phyloP scores from a whole-genome alignment of 495 filamentous ascomycete genomes.

The Jackrogersella minutella region DNA sequence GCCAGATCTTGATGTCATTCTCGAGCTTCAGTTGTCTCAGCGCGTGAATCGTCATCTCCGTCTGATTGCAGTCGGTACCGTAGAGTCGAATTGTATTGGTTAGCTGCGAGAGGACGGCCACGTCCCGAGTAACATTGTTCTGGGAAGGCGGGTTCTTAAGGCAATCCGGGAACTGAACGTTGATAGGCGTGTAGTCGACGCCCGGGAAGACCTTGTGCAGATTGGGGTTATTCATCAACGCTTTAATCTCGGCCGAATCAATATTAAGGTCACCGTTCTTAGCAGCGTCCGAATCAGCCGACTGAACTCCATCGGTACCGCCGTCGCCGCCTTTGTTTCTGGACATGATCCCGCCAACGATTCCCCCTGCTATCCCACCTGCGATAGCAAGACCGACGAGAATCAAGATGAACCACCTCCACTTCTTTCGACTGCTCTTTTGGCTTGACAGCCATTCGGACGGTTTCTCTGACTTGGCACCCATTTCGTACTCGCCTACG shows the following conservation, averaged over 20 bases:
- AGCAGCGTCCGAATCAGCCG: conserved; percentile 54
- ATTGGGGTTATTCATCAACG: conserved; percentile 77
- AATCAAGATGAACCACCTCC: conserved; percentile 70
- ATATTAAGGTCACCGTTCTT: conserved; percentile 73
- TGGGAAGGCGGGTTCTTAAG: conserved; percentile 79
- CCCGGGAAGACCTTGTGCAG: conserved; percentile 95
- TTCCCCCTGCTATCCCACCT: conserved; percentile 77
- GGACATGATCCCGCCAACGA: conserved; percentile 77
- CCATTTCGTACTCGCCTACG: conserved; percentile 41
- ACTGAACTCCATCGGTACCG: conserved; percentile 34
- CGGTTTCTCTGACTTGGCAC: conserved; percentile 53
- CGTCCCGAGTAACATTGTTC: conserved; percentile 91
- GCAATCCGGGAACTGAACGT: conserved; percentile 90
- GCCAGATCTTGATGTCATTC: conserved; percentile 85
- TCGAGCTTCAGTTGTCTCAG: conserved; percentile 76
- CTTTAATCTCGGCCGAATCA: conserved; percentile 81
- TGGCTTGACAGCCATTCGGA: conserved; percentile 66
- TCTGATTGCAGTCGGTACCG: conserved; percentile 98
- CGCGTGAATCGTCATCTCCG: conserved; percentile 88
- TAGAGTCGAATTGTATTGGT: conserved; percentile 91
- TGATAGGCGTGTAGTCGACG: conserved; percentile 95
- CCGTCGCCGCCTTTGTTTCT: conserved; percentile 31
- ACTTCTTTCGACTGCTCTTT: conserved; percentile 69
- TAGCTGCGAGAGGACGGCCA: conserved; percentile 90
- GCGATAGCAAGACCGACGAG: conserved; percentile 68